Evolutionary conservation across 768 basidiomycete genomes (phyloP), one percentile per base, ranked within the genome.

Genomic region (Hypholoma sublateritium): DNA sequence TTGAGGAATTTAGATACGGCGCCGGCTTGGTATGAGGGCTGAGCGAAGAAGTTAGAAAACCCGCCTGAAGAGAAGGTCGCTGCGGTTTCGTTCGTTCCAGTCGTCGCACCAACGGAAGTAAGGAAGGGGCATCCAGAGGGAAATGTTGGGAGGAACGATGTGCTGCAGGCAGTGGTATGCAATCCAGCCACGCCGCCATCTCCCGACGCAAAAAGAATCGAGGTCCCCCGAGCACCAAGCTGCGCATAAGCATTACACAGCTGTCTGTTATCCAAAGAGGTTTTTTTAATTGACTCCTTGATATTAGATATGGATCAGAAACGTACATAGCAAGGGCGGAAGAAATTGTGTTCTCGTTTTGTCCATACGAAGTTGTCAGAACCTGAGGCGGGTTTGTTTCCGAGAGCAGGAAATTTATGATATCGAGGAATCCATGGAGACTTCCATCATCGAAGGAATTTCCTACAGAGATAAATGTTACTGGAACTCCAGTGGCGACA

Each of bases 171-270:
- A 5, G 63, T 47, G 1, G 63, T 68, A 45, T 65, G 44, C 39
- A 67, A 64, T 1, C 69, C 72, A 21, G 65, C 64, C 19, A 84
- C 84, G 34, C 86, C 86, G 6, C 67, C 62, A 51, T 89, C 86
- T 13, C 88, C 86, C 24, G 81, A 81, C 17, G 77, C 72, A 68
- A 84, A 85, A 16, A 83, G 58, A 4, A 89, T 47, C 1, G 84
- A 81, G n/a, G 81, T 74, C 12, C 87, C 87, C 42, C 85, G 80
- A 14, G 80, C 74, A 13, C 85, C 85, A 17, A 88, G 80, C 61
- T 77, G 59, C 0, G 79, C 83, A 53, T 73, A 74, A 53, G 78
- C 77, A 7, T 69, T 67, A 57, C 79, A 80, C 59, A 79, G 75
- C 13, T 74, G 28, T 32, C 28, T 32, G 9, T 32, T 9, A 32